Conservation (phyloP, 2,329 filamentous ascomycete genomes). For the Fusarium falciforme region DNA sequence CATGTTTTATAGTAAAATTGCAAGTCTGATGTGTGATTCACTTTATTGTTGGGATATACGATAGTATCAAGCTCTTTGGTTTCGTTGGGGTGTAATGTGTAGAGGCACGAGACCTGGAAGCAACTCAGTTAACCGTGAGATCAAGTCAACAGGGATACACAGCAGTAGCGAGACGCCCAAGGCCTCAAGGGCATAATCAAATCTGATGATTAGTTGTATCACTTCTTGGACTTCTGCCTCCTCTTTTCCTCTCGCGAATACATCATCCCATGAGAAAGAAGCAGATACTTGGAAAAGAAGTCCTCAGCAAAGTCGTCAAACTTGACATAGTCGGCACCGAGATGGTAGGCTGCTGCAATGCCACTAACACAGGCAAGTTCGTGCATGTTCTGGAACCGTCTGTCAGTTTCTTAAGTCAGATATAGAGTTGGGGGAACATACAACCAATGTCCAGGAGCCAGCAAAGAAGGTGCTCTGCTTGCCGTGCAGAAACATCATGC, state of each 20-base stretch:
- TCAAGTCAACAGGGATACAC: not conserved
- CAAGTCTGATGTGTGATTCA: not conserved
- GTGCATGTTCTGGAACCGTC: conserved; percentile 66
- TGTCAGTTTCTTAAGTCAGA: not conserved
- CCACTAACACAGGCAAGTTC: conserved; percentile 78
- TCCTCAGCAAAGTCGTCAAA: conserved; percentile 66
- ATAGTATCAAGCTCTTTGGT: not conserved
- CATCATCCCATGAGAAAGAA: conserved; percentile 57
- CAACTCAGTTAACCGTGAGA: not conserved
- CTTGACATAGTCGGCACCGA: conserved; percentile 73
- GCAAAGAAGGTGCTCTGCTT: conserved; percentile 72
- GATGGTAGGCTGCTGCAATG: conserved; percentile 75
- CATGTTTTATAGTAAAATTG: not conserved
- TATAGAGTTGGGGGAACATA: conserved; percentile 47
- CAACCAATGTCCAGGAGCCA: conserved; percentile 75
- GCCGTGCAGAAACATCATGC: conserved; percentile 78
- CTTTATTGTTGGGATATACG: not conserved
- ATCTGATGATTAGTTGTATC: not conserved
- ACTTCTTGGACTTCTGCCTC: conserved; percentile 25
- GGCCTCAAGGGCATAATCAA: not conserved
- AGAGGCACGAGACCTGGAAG: not conserved
- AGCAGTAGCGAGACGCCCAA: not conserved
- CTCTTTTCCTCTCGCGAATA: conserved; percentile 52
- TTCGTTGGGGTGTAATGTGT: not conserved
- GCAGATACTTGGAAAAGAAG: conserved; percentile 60